Conservation (phyloP, 2,329 filamentous ascomycete genomes). For the Alternaria metachromatica region DNA sequence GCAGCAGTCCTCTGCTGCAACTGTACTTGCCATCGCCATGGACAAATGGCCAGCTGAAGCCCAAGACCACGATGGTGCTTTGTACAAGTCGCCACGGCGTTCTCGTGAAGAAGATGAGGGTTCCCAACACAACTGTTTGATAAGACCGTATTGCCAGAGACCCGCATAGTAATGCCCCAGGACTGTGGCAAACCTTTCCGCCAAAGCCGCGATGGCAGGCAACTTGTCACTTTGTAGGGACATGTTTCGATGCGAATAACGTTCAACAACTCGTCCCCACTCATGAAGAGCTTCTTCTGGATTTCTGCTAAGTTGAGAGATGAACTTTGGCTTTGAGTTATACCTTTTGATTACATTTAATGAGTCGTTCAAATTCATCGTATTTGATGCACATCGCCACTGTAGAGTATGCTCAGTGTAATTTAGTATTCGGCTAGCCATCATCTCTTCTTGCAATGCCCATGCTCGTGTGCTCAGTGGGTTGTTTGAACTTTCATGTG, state of each 20-base stretch:
- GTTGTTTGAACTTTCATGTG: rapidly evolving
- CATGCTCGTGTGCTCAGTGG: background rate
- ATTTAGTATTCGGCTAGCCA: background rate
- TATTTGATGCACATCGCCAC: background rate
- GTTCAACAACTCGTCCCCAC: rapidly evolving
- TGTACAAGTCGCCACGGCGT: background rate
- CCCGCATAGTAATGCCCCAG: background rate
- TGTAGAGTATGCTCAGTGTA: background rate
- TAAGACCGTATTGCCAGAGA: background rate
- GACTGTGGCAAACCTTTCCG: background rate
- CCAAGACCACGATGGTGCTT: background rate
- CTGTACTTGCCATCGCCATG: too few species aligned
- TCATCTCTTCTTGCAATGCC: background rate
- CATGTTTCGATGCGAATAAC: background rate
- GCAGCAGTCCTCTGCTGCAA: background rate
- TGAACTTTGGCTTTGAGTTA: background rate
- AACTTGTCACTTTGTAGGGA: background rate
- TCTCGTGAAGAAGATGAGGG: too few species aligned
- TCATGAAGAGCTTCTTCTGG: background rate
- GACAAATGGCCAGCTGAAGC: background rate
- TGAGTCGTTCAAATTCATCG: background rate
- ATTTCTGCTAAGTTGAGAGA: background rate
- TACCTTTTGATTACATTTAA: background rate
- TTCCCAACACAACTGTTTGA: background rate
- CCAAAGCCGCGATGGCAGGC: background rate